Evolutionary conservation across 1,284 basidiomycete species (phyloP).

Genomic region (Ustilago curta): DNA sequence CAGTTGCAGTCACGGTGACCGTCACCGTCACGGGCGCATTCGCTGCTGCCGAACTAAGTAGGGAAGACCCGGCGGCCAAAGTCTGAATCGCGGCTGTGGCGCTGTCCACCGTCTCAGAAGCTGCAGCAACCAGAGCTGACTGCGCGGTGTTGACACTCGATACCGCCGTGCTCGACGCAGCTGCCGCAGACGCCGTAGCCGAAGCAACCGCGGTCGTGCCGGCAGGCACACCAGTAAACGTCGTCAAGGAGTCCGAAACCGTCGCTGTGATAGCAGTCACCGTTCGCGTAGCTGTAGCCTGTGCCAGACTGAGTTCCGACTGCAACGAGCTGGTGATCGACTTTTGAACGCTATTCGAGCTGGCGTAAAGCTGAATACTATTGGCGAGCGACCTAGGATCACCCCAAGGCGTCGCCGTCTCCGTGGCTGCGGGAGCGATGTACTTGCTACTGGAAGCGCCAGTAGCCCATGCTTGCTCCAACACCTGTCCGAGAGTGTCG

Average conservation of each 20-base stretch:
- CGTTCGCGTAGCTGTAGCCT: conserved; percentile 27
- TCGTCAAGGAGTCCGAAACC: conserved; percentile 23
- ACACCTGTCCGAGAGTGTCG: conserved; percentile 36
- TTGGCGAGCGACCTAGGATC: conserved; percentile 42
- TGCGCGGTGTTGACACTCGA: not conserved
- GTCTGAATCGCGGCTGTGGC: conserved; percentile 8
- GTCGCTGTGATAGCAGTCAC: conserved; percentile 40
- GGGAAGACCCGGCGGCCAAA: not conserved
- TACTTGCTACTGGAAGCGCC: conserved; percentile 22
- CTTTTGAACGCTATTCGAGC: conserved; percentile 42
- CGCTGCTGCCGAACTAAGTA: not conserved
- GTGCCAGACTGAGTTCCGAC: conserved; percentile 20
- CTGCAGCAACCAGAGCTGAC: conserved; percentile 10
- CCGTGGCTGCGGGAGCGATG: conserved; percentile 33
- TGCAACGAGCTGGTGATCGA: conserved; percentile 40
- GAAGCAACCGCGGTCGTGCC: conserved; percentile 4
- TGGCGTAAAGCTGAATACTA: conserved; percentile 44
- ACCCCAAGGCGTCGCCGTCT: conserved; percentile 42
- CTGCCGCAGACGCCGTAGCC: not conserved
- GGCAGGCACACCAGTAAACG: conserved; percentile 21
- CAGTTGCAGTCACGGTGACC: conserved; percentile 9
- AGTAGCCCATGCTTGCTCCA: conserved; percentile 23
- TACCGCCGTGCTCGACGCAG: not conserved
- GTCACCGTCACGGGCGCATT: not conserved
- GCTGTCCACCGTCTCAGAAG: conserved; percentile 5